Conservation (phyloP, 2,329 filamentous ascomycete genomes). For the Bipolaris cookei region DNA sequence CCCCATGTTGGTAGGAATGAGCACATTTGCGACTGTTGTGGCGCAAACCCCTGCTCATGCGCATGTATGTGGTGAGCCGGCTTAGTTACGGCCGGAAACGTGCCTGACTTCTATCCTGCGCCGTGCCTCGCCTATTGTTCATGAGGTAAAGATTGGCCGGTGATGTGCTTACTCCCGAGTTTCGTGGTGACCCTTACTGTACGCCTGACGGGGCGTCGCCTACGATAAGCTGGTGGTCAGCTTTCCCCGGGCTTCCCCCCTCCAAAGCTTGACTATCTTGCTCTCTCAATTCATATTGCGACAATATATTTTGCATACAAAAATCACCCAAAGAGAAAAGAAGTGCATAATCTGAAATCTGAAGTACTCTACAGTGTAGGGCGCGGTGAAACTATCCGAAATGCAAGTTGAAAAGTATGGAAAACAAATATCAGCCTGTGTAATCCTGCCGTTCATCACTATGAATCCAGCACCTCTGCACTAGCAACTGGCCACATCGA, state of each 20-base stretch:
- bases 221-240: neutral
- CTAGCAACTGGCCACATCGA: conserved; percentile 7
- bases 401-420: neutral
- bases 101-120: neutral
- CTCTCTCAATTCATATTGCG: neutral
- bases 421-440: neutral
- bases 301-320: neutral
- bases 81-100: neutral
- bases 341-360: neutral
- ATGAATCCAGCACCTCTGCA: neutral
- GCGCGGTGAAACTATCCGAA: neutral
- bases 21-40: conserved; percentile 14
- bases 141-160: neutral
- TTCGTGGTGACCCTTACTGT: neutral
- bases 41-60: neutral
- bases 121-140: neutral
- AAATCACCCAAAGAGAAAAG: neutral
- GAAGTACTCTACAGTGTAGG: neutral
- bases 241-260: neutral
- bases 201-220: neutral
- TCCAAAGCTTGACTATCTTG: too few species aligned
- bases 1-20: neutral
- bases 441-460: neutral
- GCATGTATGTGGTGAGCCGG: neutral
- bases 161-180: neutral